Base-by-base conservation (phyloP, 805 yeast species). In the Candida adriatica region DNA sequence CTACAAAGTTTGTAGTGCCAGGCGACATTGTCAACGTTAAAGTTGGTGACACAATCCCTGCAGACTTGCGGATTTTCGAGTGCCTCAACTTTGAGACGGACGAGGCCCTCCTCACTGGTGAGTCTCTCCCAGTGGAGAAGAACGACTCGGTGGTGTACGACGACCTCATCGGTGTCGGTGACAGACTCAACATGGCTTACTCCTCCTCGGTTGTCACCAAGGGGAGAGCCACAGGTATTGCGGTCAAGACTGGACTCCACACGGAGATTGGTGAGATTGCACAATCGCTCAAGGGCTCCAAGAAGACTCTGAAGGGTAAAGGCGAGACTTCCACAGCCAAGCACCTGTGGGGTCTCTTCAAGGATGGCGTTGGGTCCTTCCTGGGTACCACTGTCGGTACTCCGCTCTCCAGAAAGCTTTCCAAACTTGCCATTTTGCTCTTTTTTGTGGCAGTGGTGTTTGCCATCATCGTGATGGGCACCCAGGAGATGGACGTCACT, bases 381-480 rank as follows among this genome's bases (percentile, higher is more conserved):
- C 66, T 86, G 42, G 95, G 95, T 31, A 71, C 79, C 18, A 72
- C 70, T 22, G 74, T 67, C 11, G 95, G 95, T 21, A 86, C 95
- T 3, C 95, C 95, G 2, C 66, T 85, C 42, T 88, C 80, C 42
- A 68, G 82, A 41, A 75, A 74, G 45, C 65, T 86, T 33, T 75
- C 95, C 1, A 75, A 79, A 66, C 64, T 86, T 33, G 94, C 95
- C 4, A 71, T 84, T 30, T 53, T 70, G 26, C 63, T 86, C 28
- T 84, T 85, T 43, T 65, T 66, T 45, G 61, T 85, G 28, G 95
- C 95, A 5, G 92, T 85, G n/a, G 44, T 86, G 1, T 79, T 84
- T 50, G 95, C 95, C 2, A 76, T 86, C 35, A 74, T 86, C 13
- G 94, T 83, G 4, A 80, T 85, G 94, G 94, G 78, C 2, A 74